Conservation (phyloP, 2,329 filamentous ascomycete species). For the Huntiella decipiens region DNA sequence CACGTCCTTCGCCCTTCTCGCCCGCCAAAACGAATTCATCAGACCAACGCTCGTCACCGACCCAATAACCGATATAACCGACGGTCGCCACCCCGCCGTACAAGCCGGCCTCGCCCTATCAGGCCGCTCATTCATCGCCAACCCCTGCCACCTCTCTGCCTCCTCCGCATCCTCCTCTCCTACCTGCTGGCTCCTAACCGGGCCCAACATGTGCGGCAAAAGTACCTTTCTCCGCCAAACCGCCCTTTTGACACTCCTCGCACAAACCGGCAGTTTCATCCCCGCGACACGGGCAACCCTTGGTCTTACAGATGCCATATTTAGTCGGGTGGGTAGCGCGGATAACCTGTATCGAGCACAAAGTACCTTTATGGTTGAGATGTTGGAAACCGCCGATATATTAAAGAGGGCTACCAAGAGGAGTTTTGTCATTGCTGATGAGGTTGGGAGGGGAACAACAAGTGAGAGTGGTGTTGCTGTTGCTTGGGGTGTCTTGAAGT, state of each 20-base stretch:
- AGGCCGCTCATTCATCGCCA: conserved; percentile 64
- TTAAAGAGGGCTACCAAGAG: conserved; percentile 64
- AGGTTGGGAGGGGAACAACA: conserved; percentile 86
- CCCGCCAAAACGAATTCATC: conserved; percentile 51
- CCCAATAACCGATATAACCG: conserved; percentile 50
- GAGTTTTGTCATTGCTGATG: conserved; percentile 95
- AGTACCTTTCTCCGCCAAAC: conserved; percentile 92
- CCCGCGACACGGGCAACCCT: conserved; percentile 73
- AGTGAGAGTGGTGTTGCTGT: conserved; percentile 82
- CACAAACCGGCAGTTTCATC: conserved; percentile 83
- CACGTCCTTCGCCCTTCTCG: conserved; percentile 66
- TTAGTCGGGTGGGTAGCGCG: conserved; percentile 80
- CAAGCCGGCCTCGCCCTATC: conserved; percentile 63
- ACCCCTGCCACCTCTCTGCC: conserved; percentile 63
- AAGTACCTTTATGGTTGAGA: conserved; percentile 98
- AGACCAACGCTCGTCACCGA: conserved; percentile 52
- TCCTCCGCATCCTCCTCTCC: conserved; percentile 22
- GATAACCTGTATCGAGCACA: conserved; percentile 91
- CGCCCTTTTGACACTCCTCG: conserved; percentile 80
- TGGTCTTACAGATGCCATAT: conserved; percentile 88
- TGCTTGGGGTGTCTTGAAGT: conserved; percentile 71
- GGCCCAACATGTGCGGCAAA: conserved; percentile 98
- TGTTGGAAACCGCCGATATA: conserved; percentile 89
- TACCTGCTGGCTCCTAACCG: conserved; percentile 47
- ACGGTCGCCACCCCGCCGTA: conserved; percentile 81